Conservation (phyloP, 2,329 filamentous ascomycete genomes). For the Ophidiomyces ophidiicola region DNA sequence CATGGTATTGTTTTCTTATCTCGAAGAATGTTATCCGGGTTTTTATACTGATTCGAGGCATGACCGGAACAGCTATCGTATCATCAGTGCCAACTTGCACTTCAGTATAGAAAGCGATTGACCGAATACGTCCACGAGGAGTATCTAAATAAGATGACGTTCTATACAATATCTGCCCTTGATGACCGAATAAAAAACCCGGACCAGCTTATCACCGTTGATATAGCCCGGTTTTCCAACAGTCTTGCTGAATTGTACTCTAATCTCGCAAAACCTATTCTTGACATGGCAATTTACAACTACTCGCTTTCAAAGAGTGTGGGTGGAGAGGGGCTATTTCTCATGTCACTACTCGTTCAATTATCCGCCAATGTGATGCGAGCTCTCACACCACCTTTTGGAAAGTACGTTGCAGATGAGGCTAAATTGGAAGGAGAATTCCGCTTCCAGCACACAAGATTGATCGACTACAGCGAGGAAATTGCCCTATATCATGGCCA, state of each 20-base stretch:
- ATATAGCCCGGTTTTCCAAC: slow-evolving; percentile 92
- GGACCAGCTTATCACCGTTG: slow-evolving; percentile 91
- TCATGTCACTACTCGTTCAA: slow-evolving; percentile 90
- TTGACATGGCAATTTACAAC: slow-evolving; percentile 96
- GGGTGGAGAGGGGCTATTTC: slow-evolving; percentile 88
- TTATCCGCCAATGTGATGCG: slow-evolving; percentile 88
- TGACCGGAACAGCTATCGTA: slow-evolving; percentile 61
- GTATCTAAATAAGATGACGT: slow-evolving; percentile 94
- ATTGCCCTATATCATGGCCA: slow-evolving; percentile 86
- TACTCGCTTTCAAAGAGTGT: slow-evolving; percentile 87
- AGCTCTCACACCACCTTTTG: slow-evolving; percentile 86
- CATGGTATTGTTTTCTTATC: slow-evolving; percentile 53
- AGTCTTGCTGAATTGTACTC: slow-evolving; percentile 91
- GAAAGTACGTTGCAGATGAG: slow-evolving; percentile 94
- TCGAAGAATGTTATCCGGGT: not conserved
- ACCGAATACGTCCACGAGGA: slow-evolving; percentile 93
- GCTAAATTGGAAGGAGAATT: slow-evolving; percentile 91
- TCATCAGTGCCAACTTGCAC: slow-evolving; percentile 85
- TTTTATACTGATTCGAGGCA: not conserved
- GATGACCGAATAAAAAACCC: slow-evolving; percentile 98
- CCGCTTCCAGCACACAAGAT: slow-evolving; percentile 80
- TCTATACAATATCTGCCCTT: slow-evolving; percentile 87
- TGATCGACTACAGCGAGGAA: slow-evolving; percentile 95
- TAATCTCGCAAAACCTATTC: slow-evolving; percentile 82
- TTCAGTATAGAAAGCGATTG: slow-evolving; percentile 83